These are phyloP conservation scores for Orbilia oligospora DNA, from an alignment of 2,329 filamentous ascomycete species.

Conservation along the genomic window DNA sequence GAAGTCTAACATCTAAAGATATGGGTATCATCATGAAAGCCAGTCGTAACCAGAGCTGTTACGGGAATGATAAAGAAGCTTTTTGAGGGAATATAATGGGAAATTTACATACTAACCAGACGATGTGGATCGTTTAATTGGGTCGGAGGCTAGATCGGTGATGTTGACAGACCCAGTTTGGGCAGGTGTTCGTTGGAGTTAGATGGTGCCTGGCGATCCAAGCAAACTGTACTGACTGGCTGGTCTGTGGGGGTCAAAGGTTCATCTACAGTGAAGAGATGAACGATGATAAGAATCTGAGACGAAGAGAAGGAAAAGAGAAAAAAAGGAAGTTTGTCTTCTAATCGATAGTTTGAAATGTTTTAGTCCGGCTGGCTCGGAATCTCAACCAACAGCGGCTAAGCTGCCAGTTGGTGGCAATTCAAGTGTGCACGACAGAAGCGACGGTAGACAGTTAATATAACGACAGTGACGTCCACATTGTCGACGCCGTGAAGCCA, in stretches of 20 bases:
- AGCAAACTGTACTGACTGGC: constrained; percentile 11
- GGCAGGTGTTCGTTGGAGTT: constrained; percentile 34
- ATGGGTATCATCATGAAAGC: constrained; percentile 64
- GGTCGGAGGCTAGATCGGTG: constrained; percentile 25
- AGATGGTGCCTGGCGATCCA: constrained; percentile 17
- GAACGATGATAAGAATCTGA: constrained; percentile 21
- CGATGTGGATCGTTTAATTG: constrained; percentile 7
- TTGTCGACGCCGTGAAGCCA: constrained; percentile 37
- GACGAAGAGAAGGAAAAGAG: constrained; percentile 19
- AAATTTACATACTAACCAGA: constrained; percentile 30
- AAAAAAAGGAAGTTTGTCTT: constrained; percentile 7
- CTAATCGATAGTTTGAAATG: constrained; percentile 19
- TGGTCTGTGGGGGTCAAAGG: constrained; percentile 12
- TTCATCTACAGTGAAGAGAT: constrained; percentile 50
- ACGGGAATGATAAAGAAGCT: not conserved
- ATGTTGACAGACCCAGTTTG: constrained; percentile 35
- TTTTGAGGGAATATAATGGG: not conserved
- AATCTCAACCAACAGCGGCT: constrained; percentile 50
- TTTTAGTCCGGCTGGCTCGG: constrained; percentile 18
- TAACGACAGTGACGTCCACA: constrained; percentile 31
- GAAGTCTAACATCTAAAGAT: constrained; percentile 69
- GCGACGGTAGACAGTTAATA: constrained; percentile 25
- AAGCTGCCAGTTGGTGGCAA: constrained; percentile 47
- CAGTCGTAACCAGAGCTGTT: constrained; percentile 5
- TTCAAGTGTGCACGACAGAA: constrained; percentile 19